These are phyloP conservation scores for Hymenoscyphus scutula DNA, from an alignment of 2,329 filamentous ascomycete species.

Conservation along the genomic window DNA sequence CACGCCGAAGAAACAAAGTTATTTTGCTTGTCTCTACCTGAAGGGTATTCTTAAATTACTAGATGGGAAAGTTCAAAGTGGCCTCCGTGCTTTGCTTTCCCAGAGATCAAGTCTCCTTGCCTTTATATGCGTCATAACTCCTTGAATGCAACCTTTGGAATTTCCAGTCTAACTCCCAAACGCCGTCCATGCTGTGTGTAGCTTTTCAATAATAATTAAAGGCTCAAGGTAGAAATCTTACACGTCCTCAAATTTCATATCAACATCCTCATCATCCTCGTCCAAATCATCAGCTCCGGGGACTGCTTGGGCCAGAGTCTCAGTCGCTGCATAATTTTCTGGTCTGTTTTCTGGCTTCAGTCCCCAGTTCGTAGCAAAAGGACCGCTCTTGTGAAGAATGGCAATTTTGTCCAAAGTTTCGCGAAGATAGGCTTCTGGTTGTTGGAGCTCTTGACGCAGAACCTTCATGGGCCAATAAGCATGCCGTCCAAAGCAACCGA, in stretches of 20 bases:
- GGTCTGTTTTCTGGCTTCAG: conserved; percentile 68
- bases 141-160: conserved; percentile 14
- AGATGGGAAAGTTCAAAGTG: background rate
- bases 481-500: conserved; percentile 78
- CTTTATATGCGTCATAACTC: conserved; percentile 15
- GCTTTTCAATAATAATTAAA: background rate
- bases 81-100: background rate
- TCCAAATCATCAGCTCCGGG: conserved; percentile 43
- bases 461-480: conserved; percentile 93
- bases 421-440: conserved; percentile 92
- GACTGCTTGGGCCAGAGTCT: conserved; percentile 44
- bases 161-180: conserved; percentile 2
- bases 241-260: conserved; percentile 78
- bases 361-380: conserved; percentile 83
- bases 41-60: background rate
- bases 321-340: conserved; percentile 50
- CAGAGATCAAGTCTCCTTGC: background rate
- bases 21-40: conserved; percentile 1
- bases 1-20: background rate
- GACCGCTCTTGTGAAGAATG: conserved; percentile 75
- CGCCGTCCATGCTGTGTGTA: conserved; percentile 8
- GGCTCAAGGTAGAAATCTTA: background rate
- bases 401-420: conserved; percentile 81
- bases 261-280: conserved; percentile 58
- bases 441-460: conserved; percentile 71